Percentiles rank a stretch among this genome's conserved stretches.
These are phyloP conservation scores for Metschnikowia henanensis DNA, from an alignment of 805 yeast species.

Conservation along the genomic window DNA sequence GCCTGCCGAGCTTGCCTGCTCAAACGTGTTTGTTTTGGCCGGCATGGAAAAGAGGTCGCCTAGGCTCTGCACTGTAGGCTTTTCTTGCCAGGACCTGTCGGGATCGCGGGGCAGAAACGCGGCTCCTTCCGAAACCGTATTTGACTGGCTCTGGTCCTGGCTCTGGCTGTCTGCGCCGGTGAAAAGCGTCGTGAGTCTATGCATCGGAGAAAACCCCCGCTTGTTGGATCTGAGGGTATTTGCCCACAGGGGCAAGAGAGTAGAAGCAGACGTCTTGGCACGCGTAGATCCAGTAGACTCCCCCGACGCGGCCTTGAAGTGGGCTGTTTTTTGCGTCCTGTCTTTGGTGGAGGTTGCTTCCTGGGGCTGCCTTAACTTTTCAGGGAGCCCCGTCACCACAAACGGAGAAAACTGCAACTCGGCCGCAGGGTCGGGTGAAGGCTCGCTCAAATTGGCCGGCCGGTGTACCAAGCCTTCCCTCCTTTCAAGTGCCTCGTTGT, in stretches of 20 bases:
- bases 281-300: slow-evolving; percentile 1
- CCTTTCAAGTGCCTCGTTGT: not conserved
- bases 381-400: not conserved
- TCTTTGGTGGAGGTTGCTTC: not conserved
- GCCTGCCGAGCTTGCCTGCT: not conserved
- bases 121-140: slow-evolving; percentile 6
- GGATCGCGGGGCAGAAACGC: slow-evolving; percentile 11
- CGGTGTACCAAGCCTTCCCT: not conserved
- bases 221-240: slow-evolving; percentile 1
- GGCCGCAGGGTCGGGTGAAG: not conserved
- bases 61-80: slow-evolving; percentile 9
- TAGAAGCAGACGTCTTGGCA: slow-evolving; percentile 5
- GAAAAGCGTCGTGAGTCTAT: slow-evolving; percentile 10
- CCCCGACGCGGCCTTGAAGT: not conserved
- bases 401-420: slow-evolving; percentile 12
- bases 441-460: not conserved
- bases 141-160: not conserved
- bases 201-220: slow-evolving; percentile 6
- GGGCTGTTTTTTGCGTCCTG: not conserved
- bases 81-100: slow-evolving; percentile 5
- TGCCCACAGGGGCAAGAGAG: slow-evolving; percentile 14
- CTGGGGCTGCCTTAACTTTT: slow-evolving; percentile 1
- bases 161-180: slow-evolving; percentile 4
- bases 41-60: slow-evolving; percentile 7
- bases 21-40: not conserved